Percentiles rank a stretch among this genome's conserved stretches.
Conservation (phyloP, 208 protist genomes). For the Willaertia magna region DNA sequence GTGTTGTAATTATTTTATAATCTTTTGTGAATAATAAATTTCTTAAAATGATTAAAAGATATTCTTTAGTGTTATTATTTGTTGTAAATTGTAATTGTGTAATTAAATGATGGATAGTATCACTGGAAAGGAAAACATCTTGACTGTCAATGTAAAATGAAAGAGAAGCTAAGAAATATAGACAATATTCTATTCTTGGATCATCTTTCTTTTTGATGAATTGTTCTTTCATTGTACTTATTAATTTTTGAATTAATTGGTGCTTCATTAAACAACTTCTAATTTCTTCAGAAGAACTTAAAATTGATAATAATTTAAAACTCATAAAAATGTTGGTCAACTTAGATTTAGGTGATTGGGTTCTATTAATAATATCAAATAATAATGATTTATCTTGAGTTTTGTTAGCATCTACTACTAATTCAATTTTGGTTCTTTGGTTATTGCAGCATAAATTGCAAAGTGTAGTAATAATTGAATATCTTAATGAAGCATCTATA, state of each 20-base stretch:
- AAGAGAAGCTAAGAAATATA: not conserved
- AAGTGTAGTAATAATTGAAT: not conserved
- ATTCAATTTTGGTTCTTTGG: not conserved
- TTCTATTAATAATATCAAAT: not conserved
- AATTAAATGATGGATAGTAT: not conserved
- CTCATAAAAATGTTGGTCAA: not conserved
- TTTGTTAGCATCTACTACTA: not conserved
- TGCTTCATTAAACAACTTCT: not conserved
- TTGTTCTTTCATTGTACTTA: not conserved
- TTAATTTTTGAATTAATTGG: not conserved
- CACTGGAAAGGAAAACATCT: not conserved
- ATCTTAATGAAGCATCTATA: not conserved
- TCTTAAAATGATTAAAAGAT: not conserved
- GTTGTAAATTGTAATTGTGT: not conserved
- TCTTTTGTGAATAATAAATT: not conserved
- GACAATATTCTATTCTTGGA: not conserved
- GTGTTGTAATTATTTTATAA: no score
- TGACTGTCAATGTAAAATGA: not conserved
- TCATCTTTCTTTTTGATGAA: not conserved
- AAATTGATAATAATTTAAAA: not conserved
- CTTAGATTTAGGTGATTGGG: not conserved
- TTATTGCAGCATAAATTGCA: not conserved
- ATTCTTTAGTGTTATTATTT: not conserved
- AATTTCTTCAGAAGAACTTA: not conserved
- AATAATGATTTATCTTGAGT: not conserved